A percentile compares a stretch with the other conserved stretches of the same genome.
Conservation (phyloP, 768 basidiomycete genomes). For the Tephrocybe rancida region DNA sequence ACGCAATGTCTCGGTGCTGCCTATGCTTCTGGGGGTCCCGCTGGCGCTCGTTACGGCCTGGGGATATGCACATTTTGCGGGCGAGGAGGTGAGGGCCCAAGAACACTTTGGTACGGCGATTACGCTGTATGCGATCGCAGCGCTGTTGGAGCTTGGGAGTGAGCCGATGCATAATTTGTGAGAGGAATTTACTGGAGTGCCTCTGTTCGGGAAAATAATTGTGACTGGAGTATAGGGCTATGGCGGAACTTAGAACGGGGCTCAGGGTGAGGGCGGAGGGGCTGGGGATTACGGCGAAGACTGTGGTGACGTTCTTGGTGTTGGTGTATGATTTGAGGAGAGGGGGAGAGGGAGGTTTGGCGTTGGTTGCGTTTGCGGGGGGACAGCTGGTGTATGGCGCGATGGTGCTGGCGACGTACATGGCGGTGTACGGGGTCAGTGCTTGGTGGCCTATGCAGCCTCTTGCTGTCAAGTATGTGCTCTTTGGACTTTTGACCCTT, state of each 20-base stretch:
- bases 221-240: conserved; percentile 46
- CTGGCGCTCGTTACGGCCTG: conserved; percentile 54
- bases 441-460: conserved; percentile 34
- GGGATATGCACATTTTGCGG: conserved; percentile 58
- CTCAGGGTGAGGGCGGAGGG: conserved; percentile 88
- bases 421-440: conserved; percentile 37
- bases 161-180: conserved; percentile 84
- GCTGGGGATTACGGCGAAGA: conserved; percentile 73
- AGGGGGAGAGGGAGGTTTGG: conserved; percentile 39
- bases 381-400: conserved; percentile 82
- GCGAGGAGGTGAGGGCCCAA: conserved; percentile 58
- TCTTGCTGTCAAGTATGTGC: conserved; percentile 17
- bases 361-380: conserved; percentile 81
- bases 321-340: conserved; percentile 52
- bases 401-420: conserved; percentile 59
- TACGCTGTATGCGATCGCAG: conserved; percentile 70
- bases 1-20: conserved; percentile 61
- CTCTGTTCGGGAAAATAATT: conserved; percentile 7
- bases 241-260: conserved; percentile 65
- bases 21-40: conserved; percentile 68
- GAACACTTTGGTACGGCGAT: conserved; percentile 67
- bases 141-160: conserved; percentile 73
- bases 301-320: conserved; percentile 68
- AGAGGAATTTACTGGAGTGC: conserved; percentile 19
- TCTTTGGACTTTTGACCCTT: not conserved